phyloP scores from a whole-genome alignment of 768 basidiomycete genomes.

The Rhodotorula sphaerocarpa region DNA sequence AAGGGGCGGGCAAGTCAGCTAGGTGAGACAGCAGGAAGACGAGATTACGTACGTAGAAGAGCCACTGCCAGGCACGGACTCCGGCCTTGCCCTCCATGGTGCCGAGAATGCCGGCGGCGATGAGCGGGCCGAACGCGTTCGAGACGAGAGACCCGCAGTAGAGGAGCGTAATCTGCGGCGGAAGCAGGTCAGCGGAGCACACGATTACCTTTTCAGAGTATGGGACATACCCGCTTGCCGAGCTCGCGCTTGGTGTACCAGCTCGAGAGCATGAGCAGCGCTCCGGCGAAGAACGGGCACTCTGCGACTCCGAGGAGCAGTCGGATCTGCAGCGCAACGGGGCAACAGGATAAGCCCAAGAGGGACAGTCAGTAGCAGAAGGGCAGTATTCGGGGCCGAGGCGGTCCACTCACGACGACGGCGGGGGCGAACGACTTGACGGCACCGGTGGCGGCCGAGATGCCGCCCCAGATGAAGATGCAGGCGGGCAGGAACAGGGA shows the following conservation, averaged over 20 bases:
- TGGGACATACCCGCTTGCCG: conserved; percentile 48
- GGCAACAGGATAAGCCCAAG: conserved; percentile 56
- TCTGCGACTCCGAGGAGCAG: background rate
- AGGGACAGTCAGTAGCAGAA: no score
- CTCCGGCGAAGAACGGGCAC: background rate
- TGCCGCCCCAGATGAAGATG: conserved; percentile 55
- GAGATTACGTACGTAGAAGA: conserved; percentile 7
- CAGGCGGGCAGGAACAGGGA: conserved; percentile 41
- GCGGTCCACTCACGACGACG: conserved; percentile 30
- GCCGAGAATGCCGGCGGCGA: conserved; percentile 63
- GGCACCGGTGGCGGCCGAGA: conserved; percentile 47
- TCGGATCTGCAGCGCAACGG: conserved; percentile 39
- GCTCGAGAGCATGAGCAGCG: conserved; percentile 1
- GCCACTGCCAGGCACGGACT: conserved; percentile 56
- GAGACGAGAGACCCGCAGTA: conserved; percentile 63
- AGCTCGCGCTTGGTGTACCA: conserved; percentile 69
- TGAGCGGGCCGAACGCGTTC: conserved; percentile 55
- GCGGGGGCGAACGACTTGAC: conserved; percentile 48
- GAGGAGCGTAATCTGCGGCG: conserved; percentile 20
- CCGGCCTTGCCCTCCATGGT: conserved; percentile 64
- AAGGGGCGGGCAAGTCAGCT: background rate
- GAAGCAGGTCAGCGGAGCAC: background rate
- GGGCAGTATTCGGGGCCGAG: no score
- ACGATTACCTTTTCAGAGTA: no score
- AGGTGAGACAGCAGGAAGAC: background rate